A percentile compares a stretch with the other conserved stretches of the same genome.
Conservation (phyloP, 169 alveolate species). For the Cryptosporidium parvum region DNA sequence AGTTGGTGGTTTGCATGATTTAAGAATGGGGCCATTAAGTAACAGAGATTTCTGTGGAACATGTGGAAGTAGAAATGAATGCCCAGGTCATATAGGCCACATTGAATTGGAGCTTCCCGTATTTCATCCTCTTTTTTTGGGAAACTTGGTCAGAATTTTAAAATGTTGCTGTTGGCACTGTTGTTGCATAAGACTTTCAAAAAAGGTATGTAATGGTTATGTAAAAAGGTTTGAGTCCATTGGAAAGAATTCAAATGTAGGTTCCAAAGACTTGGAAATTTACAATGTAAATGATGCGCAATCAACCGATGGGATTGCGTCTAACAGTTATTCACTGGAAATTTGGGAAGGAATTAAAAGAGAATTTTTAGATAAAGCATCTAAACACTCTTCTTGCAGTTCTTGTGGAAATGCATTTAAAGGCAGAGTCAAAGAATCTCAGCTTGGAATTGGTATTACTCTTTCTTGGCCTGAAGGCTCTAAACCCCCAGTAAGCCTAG, state of each 20-base stretch:
- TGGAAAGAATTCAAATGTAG: constrained; percentile 77
- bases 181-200: constrained; percentile 78
- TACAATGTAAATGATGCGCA: constrained; percentile 72
- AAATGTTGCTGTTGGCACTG: constrained; percentile 87
- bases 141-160: constrained; percentile 88
- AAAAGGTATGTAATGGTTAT: constrained; percentile 77
- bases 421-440: constrained; percentile 67
- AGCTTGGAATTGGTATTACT: constrained; percentile 72
- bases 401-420: constrained; percentile 65
- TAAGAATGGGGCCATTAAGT: constrained; percentile 94
- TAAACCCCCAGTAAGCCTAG: constrained; percentile 60
- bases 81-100: constrained; percentile 97
- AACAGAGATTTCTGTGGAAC: constrained; percentile 88
- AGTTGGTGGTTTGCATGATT: constrained; percentile 91
- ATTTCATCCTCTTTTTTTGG: constrained; percentile 93
- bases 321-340: constrained; percentile 72
- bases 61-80: constrained; percentile 92
- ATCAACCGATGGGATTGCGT: constrained; percentile 75
- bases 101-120: constrained; percentile 92
- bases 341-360: constrained; percentile 55
- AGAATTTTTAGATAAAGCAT: constrained; percentile 62
- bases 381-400: constrained; percentile 48
- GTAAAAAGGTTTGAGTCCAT: constrained; percentile 78
- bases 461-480: constrained; percentile 73
- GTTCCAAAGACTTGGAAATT: constrained; percentile 74